phyloP scores from a whole-genome alignment of 2,329 filamentous ascomycete genomes.

The Penicillium sp. region DNA sequence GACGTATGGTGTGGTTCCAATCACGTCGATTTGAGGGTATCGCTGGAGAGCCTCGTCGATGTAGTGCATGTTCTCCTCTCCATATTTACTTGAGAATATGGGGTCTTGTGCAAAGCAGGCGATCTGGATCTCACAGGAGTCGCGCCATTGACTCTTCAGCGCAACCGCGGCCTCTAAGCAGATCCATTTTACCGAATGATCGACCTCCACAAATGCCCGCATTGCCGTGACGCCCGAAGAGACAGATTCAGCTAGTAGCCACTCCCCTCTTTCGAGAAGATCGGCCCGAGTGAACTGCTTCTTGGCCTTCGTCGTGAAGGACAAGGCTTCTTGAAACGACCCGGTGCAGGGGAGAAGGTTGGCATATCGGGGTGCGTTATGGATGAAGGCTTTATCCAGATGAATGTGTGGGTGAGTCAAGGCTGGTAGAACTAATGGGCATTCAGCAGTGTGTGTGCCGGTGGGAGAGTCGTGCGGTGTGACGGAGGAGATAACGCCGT shows the following conservation, averaged over 20 bases:
- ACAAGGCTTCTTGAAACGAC: slow-evolving; percentile 64
- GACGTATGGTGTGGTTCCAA: slow-evolving; percentile 70
- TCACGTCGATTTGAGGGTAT: slow-evolving; percentile 51
- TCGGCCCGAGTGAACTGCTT: slow-evolving; percentile 60
- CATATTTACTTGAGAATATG: slow-evolving; percentile 58
- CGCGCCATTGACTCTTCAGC: slow-evolving; percentile 55
- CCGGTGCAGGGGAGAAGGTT: slow-evolving; percentile 59
- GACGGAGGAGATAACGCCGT: slow-evolving; percentile 28
- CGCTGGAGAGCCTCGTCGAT: slow-evolving; percentile 47
- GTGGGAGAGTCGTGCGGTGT: slow-evolving; percentile 20
- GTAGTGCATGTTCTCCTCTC: slow-evolving; percentile 51
- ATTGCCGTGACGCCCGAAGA: slow-evolving; percentile 64
- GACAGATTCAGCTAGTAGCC: slow-evolving; percentile 64
- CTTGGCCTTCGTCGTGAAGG: slow-evolving; percentile 60
- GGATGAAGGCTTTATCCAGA: slow-evolving; percentile 55
- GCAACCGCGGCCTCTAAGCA: slow-evolving; percentile 58
- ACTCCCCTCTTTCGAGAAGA: slow-evolving; percentile 61
- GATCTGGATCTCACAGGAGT: slow-evolving; percentile 61
- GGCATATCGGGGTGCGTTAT: slow-evolving; percentile 47
- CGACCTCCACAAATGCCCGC: slow-evolving; percentile 69
- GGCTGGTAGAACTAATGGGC: slow-evolving; percentile 48
- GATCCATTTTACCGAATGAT: slow-evolving; percentile 57
- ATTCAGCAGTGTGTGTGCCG: slow-evolving; percentile 4
- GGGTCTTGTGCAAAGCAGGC: slow-evolving; percentile 70
- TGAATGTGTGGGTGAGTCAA: slow-evolving; percentile 73